Base-by-base conservation (phyloP, 1,139 yeast genomes). In the Yamadazyma sp. region DNA sequence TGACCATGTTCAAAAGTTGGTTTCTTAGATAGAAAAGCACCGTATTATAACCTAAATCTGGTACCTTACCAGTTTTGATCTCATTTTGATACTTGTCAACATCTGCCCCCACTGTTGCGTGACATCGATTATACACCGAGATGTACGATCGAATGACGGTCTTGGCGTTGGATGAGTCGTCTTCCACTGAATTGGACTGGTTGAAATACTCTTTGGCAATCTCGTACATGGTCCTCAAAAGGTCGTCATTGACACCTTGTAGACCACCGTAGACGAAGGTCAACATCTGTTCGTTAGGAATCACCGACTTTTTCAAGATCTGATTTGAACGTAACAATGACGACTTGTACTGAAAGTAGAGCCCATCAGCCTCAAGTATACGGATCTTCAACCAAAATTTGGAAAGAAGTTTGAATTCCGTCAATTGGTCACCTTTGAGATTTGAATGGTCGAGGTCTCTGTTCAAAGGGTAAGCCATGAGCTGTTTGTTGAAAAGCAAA, bases 261-360 rank as follows among this genome's bases (percentile, higher is more conserved):
- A 51, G 40, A 12, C 50, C 39, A 2, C 51, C 53, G 17, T 57
- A 61, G 32, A 46, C 41, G 30, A 43, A 22, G 10, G 30, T 42
- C 33, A 50, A 49, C 39, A 40, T 48, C 30, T 49, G 46, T 27
- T 42, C 42, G 43, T 59, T 59, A 1, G 73, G 72, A 9, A 57
- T 52, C 18, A 62, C 45, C 1, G 67, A 50, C 37, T 54, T 53
- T 34, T 55, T 59, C 33, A 62, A 52, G 37, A 57, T 59, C 12
- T 37, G 37, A 27, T 55, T 52, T n/a, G 65, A 58, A n/a, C 59
- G 51, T 33, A 64, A 44, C 12, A 63, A 49, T 11, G 63, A 54
- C 1, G 68, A 67, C 40, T 60, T 61, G 36, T 51, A 56, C 43
- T 62, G 70, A 48, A 64, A 62, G 43, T 61, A 63, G 9, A 63